Evolutionary conservation across 2,329 filamentous ascomycete genomes (phyloP).

Genomic region (Fusarium denticulatum): DNA sequence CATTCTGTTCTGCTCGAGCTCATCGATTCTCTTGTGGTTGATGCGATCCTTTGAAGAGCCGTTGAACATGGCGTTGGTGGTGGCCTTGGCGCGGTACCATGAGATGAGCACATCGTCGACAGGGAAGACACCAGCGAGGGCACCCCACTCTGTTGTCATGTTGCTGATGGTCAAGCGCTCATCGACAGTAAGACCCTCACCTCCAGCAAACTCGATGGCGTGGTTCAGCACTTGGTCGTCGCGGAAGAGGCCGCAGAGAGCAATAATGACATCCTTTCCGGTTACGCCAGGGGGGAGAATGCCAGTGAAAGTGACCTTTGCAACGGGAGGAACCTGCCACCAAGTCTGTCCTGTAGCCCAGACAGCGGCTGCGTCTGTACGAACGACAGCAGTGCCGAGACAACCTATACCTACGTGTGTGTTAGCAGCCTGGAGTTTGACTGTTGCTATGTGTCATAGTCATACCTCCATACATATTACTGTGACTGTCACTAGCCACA

Average conservation of each 20-base stretch:
- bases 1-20: slow-evolving; percentile 73
- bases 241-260: slow-evolving; percentile 86
- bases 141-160: slow-evolving; percentile 87
- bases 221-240: slow-evolving; percentile 92
- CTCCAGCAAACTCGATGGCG: slow-evolving; percentile 88
- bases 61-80: slow-evolving; percentile 70
- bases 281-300: slow-evolving; percentile 81
- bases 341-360: slow-evolving; percentile 86
- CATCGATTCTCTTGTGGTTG: slow-evolving; percentile 77
- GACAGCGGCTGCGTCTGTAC: slow-evolving; percentile 87
- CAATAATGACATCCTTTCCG: slow-evolving; percentile 94
- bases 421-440: not conserved
- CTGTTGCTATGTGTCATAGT: too few species aligned
- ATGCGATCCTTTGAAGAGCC: slow-evolving; percentile 66
- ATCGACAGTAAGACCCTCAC: slow-evolving; percentile 76
- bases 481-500: slow-evolving; percentile 59
- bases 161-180: slow-evolving; percentile 78
- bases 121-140: slow-evolving; percentile 71
- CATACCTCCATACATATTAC: too few species aligned
- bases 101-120: slow-evolving; percentile 76
- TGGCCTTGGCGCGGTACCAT: slow-evolving; percentile 84
- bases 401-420: slow-evolving; percentile 9
- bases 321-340: slow-evolving; percentile 89
- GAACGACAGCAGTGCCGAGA: slow-evolving; percentile 71
- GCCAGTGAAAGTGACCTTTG: slow-evolving; percentile 81